Conservation (phyloP, 2,329 filamentous ascomycete species). For the Cercospora sp. region DNA sequence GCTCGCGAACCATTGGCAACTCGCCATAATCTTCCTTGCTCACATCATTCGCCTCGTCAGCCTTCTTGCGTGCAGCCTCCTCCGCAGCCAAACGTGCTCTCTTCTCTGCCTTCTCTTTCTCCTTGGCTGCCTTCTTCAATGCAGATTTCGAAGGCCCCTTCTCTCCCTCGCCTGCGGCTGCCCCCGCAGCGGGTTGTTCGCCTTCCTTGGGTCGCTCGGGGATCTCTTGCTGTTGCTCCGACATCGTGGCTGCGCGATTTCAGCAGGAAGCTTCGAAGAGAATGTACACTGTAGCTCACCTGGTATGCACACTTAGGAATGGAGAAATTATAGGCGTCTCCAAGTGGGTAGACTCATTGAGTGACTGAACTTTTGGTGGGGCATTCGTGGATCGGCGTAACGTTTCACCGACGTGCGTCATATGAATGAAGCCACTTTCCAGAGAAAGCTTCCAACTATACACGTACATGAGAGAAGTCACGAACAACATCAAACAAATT, state of each 20-base stretch:
- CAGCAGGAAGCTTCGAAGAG: not conserved
- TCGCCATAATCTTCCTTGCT: slow-evolving; percentile 79
- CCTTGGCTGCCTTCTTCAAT: slow-evolving; percentile 83
- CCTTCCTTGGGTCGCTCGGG: slow-evolving; percentile 37
- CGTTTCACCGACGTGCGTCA: not conserved
- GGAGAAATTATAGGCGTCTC: not conserved
- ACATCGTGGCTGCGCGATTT: not conserved
- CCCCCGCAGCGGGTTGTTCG: slow-evolving; percentile 19
- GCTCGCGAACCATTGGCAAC: slow-evolving; percentile 52
- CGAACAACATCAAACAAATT: not conserved
- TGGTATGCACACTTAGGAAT: not conserved
- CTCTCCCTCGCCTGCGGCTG: slow-evolving; percentile 36
- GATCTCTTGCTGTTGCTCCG: slow-evolving; percentile 23
- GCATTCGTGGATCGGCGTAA: not conserved
- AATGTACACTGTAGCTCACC: not conserved
- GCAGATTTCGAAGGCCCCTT: slow-evolving; percentile 71
- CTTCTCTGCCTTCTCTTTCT: slow-evolving; percentile 78
- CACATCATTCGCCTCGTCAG: slow-evolving; percentile 64
- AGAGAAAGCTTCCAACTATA: not conserved
- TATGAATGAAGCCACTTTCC: not conserved
- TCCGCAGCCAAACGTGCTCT: slow-evolving; percentile 67
- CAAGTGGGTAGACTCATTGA: slow-evolving; percentile 2
- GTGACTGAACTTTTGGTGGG: slow-evolving; percentile 7
- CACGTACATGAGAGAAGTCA: not conserved
- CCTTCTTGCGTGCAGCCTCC: slow-evolving; percentile 65